Percentiles rank a stretch among this genome's conserved stretches.
phyloP scores from a whole-genome alignment of 73 alveolate genomes.

The Effrenium voratum region DNA sequence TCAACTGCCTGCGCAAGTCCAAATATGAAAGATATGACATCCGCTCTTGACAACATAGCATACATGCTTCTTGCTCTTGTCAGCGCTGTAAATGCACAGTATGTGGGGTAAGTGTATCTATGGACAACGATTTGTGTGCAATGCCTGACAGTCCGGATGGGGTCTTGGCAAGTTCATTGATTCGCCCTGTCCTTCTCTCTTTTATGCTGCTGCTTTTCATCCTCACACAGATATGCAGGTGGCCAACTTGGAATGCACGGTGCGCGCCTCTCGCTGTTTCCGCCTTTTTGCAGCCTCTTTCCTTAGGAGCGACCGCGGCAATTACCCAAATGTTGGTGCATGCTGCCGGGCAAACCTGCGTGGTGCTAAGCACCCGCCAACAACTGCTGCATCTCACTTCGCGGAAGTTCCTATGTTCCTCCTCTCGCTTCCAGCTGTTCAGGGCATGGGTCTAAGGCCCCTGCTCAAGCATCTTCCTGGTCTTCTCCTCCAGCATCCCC shows the following conservation, averaged over 20 bases:
- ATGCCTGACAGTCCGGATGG: neutral
- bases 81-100: too few species aligned
- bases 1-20: too few species aligned
- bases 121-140: neutral
- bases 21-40: too few species aligned
- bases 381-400: too few species aligned
- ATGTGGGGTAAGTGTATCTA: neutral
- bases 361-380: too few species aligned
- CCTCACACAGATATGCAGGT: neutral
- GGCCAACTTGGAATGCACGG: neutral
- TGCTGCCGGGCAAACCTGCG: too few species aligned
- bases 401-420: too few species aligned
- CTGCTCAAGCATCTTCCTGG: conserved; percentile 37
- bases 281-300: conserved; percentile 55
- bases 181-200: conserved; percentile 18
- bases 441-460: neutral
- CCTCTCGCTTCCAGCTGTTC: too few species aligned
- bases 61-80: too few species aligned
- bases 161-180: neutral
- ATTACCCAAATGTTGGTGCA: too few species aligned
- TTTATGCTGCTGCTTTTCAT: conserved; percentile 3
- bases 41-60: too few species aligned
- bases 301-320: conserved; percentile 14
- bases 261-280: conserved; percentile 41
- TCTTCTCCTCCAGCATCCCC: conserved; percentile 45